phyloP scores from a whole-genome alignment of 495 filamentous ascomycete genomes.

The Rhizodiscina lignyota region DNA sequence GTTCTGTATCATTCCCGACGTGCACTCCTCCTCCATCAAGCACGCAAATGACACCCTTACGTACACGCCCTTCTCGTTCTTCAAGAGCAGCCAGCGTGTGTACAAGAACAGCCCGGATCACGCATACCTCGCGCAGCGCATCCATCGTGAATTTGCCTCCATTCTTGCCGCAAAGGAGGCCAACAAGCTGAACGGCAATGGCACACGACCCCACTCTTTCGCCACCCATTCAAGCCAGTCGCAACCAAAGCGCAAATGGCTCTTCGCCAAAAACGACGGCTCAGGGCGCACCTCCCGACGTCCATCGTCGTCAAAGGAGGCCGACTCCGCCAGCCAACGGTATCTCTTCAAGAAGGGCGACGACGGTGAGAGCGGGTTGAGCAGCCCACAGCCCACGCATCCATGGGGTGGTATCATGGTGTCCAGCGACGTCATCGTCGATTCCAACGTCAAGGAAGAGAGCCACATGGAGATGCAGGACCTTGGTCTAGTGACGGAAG shows the following conservation, averaged over 20 bases:
- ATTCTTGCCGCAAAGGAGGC: slow-evolving; percentile 16
- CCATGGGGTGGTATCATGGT: slow-evolving; percentile 27
- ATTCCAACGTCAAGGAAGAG: slow-evolving; percentile 5
- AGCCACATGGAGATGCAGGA: slow-evolving; percentile 13
- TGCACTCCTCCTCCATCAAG: slow-evolving; percentile 25
- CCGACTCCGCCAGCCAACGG: not conserved
- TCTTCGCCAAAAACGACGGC: not conserved
- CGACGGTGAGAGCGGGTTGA: slow-evolving; percentile 31
- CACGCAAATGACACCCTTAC: slow-evolving; percentile 21
- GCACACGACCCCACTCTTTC: not conserved
- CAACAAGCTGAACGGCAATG: not conserved
- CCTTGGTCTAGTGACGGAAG: slow-evolving; percentile 7
- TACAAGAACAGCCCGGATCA: slow-evolving; percentile 32
- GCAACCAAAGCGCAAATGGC: not conserved
- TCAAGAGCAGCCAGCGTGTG: slow-evolving; percentile 38
- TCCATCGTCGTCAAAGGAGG: not conserved
- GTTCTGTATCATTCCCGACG: slow-evolving; percentile 38
- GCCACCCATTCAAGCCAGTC: slow-evolving; percentile 9
- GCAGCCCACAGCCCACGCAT: slow-evolving; percentile 1
- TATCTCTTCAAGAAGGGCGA: not conserved
- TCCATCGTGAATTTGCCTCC: slow-evolving; percentile 29
- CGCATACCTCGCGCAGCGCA: slow-evolving; percentile 31
- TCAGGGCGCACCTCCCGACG: not conserved
- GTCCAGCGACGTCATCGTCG: slow-evolving; percentile 21
- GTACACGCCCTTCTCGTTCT: slow-evolving; percentile 36